These are phyloP conservation scores for Phyllosticta capitalensis DNA, from an alignment of 2,329 filamentous ascomycete genomes.

Conservation along the genomic window DNA sequence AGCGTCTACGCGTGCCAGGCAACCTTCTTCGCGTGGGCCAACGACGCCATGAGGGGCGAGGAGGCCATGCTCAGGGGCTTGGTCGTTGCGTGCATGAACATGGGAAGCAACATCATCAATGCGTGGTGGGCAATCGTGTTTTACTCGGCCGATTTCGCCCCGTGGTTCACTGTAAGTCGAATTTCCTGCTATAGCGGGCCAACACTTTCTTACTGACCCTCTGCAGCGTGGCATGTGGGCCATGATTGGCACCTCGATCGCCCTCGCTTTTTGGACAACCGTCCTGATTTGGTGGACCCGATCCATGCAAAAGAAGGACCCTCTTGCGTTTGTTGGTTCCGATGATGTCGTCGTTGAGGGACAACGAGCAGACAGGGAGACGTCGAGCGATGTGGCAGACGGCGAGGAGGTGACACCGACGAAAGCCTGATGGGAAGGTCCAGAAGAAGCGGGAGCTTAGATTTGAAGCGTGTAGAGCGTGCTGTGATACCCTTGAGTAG, in stretches of 20 bases:
- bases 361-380: background rate
- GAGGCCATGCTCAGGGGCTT: constrained; percentile 54
- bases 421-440: background rate
- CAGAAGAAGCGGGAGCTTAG: background rate
- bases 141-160: constrained; percentile 57
- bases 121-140: constrained; percentile 67
- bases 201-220: constrained; percentile 8
- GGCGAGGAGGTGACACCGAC: background rate
- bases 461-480: background rate
- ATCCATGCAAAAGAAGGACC: background rate
- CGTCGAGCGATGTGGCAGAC: background rate
- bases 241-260: constrained; percentile 57
- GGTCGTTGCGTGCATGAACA: constrained; percentile 64
- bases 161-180: constrained; percentile 50
- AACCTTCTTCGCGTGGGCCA: constrained; percentile 68
- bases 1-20: constrained; percentile 64
- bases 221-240: constrained; percentile 58
- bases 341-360: background rate
- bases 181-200: background rate
- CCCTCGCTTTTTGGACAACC: constrained; percentile 50
- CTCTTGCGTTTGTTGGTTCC: background rate
- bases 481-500: background rate
- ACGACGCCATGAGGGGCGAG: constrained; percentile 57
- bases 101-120: constrained; percentile 58
- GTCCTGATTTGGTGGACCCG: constrained; percentile 38